Base-by-base conservation (phyloP, 164 flowering plant species). In the Piper betle region DNA sequence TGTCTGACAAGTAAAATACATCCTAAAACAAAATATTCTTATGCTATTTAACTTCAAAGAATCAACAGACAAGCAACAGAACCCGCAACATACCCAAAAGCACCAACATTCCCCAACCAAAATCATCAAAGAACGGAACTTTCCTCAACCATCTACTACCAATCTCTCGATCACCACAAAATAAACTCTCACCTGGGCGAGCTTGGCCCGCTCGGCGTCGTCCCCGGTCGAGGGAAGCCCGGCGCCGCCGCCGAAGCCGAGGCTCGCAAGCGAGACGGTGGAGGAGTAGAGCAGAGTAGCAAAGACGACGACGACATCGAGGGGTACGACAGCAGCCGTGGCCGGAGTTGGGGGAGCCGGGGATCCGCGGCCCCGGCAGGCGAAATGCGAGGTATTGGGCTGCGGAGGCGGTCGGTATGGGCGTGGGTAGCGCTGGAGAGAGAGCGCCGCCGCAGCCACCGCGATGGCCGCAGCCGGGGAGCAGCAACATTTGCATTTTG, bases 181-280 rank as follows among this genome's bases (percentile, higher is more conserved):
- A 37, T 9, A 20, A 10, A 54, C 5, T 42, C 39, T 38, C 37
- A 88, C 96, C 98, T 85, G 93, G 67, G 93, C 93, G 61, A 88
- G 89, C 55, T 87, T 87, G 4, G 81, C 86, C 70, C 72, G 75
- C 0, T 91, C 96, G 16, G 83, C 55, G 3, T 88, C 96, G 52
- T 78, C 84, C 53, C 4, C 66, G 1, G 84, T 68, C 50, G 80
- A 61, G 52, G 64, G 62, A 58, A 73, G 15, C 73, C 15, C 10
- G 82, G 60, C 58, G 62, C 11, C 37, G 85, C 64, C 62, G 79
- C 65, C 12, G 83, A 67, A 64, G 81, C 64, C 16, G 82, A 68
- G 19, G 62, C 46, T 12, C n/a, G 0, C 50, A 15, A 46, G 50
- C 11, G 15, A 10, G 50, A 9, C 15, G 50, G 11, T 2, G 50